Conservation (phyloP, 2,329 filamentous ascomycete genomes). For the Rhytidhysteron rufulum region DNA sequence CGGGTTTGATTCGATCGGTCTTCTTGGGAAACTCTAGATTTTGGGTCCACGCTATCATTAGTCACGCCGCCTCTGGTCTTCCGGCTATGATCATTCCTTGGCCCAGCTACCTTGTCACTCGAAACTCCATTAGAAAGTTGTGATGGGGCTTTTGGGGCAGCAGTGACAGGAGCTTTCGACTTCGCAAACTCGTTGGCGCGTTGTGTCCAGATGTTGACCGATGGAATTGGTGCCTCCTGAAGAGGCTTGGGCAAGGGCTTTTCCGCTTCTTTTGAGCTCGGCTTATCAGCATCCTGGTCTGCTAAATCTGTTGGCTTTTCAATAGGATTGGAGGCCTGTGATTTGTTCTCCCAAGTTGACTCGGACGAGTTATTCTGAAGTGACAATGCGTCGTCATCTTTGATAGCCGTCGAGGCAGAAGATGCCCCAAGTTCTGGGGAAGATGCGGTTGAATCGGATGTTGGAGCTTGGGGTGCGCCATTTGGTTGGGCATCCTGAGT, state of each 20-base stretch:
- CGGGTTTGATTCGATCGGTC: constrained; percentile 19
- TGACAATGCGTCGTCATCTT: constrained; percentile 59
- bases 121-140: constrained; percentile 4
- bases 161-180: constrained; percentile 49
- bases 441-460: constrained; percentile 28
- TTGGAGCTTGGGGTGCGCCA: constrained; percentile 18
- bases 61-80: constrained; percentile 15
- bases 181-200: constrained; percentile 61
- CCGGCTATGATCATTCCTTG: constrained; percentile 12
- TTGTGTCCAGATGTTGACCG: constrained; percentile 85
- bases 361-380: constrained; percentile 63
- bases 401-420: constrained; percentile 51
- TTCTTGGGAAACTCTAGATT: constrained; percentile 22
- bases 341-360: constrained; percentile 62
- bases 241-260: constrained; percentile 54
- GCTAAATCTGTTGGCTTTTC: constrained; percentile 58
- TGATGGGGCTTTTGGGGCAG: constrained; percentile 24
- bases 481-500: constrained; percentile 17
- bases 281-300: constrained; percentile 53
- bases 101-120: constrained; percentile 14
- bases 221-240: constrained; percentile 75
- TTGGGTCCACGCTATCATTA: constrained; percentile 11
- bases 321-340: constrained; percentile 58
- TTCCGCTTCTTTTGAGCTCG: constrained; percentile 48
- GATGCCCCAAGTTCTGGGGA: constrained; percentile 55